Base-by-base conservation (phyloP, 805 yeast genomes). In the Zygotorulaspora sp. region DNA sequence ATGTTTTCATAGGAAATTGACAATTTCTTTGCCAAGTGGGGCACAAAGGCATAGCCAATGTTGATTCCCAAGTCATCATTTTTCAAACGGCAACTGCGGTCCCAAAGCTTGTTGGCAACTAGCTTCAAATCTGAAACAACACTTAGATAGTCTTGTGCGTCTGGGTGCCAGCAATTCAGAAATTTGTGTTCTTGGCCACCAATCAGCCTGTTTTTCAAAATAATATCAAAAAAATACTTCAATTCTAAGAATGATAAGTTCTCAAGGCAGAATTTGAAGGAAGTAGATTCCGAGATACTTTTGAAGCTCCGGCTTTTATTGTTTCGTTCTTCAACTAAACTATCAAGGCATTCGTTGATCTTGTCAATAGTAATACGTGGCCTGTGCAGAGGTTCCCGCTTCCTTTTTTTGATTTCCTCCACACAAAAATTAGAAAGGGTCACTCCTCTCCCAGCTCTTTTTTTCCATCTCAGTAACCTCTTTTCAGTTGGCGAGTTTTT, bases 101-200 rank as follows among this genome's bases (percentile, higher is more conserved):
- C 80, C 37, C 65, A 55, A 6, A 87, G 62, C 36, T 68, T 75
- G 55, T 70, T 66, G 44, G 87, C 77, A 1, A 84, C 80, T 7
- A 71, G 62, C 44, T 75, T 69, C 32, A 88, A 58, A 50, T 77
- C 77, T 37, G 78, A 76, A 3, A 87, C 83, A 5, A 83, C 77
- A 41, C 78, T 75, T 44, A 70, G 76, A 18, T 84, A 71, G 3
- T 70, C 71, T 7, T 70, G 64, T 0, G 94, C 90, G 57, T 86
- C 89, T 0, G 88, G 87, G 58, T 87, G 94, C 85, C 89, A 88
- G 19, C 63, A 49, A 4, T 60, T 50, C 33, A 87, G 62, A 39
- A 87, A 69, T 9, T 70, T 61, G 19, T 71, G 68, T 48, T 84
- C 90, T 41, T 78, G 69, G 6, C 77, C 71, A 3, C 78, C 73